Conservation (phyloP, 1,284 basidiomycete species). For the Microbotryum lychnidis-dioicae region DNA sequence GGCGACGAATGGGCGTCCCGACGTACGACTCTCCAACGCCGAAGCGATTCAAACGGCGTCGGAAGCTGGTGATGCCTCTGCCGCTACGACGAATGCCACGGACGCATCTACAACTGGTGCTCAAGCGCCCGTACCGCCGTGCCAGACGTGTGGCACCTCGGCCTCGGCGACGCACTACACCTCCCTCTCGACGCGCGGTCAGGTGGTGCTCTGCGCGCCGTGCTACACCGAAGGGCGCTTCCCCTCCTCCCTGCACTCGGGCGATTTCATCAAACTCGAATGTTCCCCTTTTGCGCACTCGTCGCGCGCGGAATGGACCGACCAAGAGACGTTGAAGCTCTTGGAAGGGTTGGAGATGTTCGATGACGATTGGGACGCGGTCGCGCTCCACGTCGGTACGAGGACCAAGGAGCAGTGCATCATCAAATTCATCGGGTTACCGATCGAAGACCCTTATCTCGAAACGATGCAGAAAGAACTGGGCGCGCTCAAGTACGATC, state of each 20-base stretch:
- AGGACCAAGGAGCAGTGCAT: slow-evolving; percentile 90
- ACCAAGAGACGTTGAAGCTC: slow-evolving; percentile 79
- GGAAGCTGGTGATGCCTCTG: slow-evolving; percentile 5
- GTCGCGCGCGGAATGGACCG: slow-evolving; percentile 61
- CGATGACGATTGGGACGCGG: slow-evolving; percentile 90
- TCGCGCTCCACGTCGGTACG: slow-evolving; percentile 86
- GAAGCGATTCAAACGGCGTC: slow-evolving; percentile 17
- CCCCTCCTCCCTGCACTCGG: slow-evolving; percentile 90
- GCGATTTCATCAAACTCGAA: slow-evolving; percentile 87
- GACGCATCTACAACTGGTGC: slow-evolving; percentile 62
- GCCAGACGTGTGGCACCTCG: slow-evolving; percentile 81
- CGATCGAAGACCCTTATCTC: slow-evolving; percentile 88
- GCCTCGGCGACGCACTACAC: slow-evolving; percentile 63
- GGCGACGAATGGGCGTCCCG: slow-evolving; percentile 35
- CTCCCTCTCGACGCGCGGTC: slow-evolving; percentile 42
- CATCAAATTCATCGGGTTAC: slow-evolving; percentile 87
- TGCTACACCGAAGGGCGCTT: slow-evolving; percentile 97
- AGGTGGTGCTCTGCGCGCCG: slow-evolving; percentile 71
- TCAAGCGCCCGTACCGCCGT: slow-evolving; percentile 44
- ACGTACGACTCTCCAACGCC: slow-evolving; percentile 12
- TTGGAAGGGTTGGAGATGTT: slow-evolving; percentile 97
- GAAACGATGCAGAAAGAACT: slow-evolving; percentile 48
- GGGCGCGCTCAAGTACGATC: slow-evolving; percentile 68
- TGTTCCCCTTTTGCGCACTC: slow-evolving; percentile 48
- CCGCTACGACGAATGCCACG: slow-evolving; percentile 46